Conservation (phyloP, 208 protist genomes). For the Blastocrithidia nonstop region DNA sequence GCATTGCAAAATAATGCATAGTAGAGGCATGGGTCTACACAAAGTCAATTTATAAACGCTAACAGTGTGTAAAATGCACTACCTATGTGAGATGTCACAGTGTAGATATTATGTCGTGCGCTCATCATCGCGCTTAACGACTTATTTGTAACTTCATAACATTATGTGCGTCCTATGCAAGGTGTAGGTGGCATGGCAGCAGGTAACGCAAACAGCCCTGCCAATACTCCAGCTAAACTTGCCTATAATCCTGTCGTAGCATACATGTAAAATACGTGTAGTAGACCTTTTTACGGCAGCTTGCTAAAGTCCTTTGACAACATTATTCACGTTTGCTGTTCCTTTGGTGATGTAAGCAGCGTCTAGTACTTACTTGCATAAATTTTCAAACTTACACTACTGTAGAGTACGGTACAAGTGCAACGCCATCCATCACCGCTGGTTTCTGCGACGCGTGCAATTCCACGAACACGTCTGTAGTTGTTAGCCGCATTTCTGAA, state of each 20-base stretch:
- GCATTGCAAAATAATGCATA: too few relatives aligned
- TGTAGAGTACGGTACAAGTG: constrained; percentile 27
- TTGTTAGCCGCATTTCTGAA: constrained; percentile 47
- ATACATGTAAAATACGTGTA: constrained; percentile 26
- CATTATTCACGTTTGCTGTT: constrained; percentile 57
- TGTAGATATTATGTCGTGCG: constrained; percentile 21
- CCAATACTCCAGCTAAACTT: background rate
- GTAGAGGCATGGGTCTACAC: too few relatives aligned
- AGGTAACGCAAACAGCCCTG: too few relatives aligned
- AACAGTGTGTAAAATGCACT: constrained; percentile 70
- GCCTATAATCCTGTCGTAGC: constrained; percentile 10
- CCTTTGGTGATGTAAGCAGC: constrained; percentile 50
- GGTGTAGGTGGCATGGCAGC: background rate
- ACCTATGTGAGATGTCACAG: constrained; percentile 78
- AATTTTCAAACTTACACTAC: constrained; percentile 36
- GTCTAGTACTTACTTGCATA: constrained; percentile 51
- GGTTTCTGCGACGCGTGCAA: constrained; percentile 19
- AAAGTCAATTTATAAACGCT: constrained; percentile 36
- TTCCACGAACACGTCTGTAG: constrained; percentile 38
- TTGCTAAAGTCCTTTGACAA: constrained; percentile 41
- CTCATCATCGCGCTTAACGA: constrained; percentile 18
- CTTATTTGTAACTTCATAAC: constrained; percentile 26
- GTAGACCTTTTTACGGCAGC: constrained; percentile 22
- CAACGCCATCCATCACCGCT: constrained; percentile 5
- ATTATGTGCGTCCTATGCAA: constrained; percentile 11